Evolutionary conservation across 257 asterid species (phyloP).

Genomic region (Solanum chilense): DNA sequence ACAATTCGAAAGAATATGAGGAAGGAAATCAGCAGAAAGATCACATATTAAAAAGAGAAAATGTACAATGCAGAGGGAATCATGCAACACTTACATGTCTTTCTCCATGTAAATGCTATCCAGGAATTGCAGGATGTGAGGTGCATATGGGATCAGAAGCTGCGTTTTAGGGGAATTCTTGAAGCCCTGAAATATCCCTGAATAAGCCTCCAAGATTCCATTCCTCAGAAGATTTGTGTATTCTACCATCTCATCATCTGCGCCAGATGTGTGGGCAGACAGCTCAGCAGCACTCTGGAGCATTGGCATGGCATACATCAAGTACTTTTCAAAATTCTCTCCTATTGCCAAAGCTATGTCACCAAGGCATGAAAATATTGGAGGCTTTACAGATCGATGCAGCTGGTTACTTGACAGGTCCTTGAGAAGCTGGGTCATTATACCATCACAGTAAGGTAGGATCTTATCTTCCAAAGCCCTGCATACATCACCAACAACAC

Average conservation of each 20-base stretch:
- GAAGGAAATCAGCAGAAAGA: neutral
- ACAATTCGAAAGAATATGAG: slow-evolving; percentile 2
- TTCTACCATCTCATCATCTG: slow-evolving; percentile 69
- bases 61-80: neutral
- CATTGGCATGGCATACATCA: slow-evolving; percentile 88
- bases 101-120: slow-evolving; percentile 73
- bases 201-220: slow-evolving; percentile 82
- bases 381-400: slow-evolving; percentile 87
- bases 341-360: slow-evolving; percentile 82
- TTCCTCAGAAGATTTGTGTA: slow-evolving; percentile 62
- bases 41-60: neutral
- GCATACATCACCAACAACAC: slow-evolving; percentile 86
- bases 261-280: slow-evolving; percentile 55
- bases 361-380: slow-evolving; percentile 82
- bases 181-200: slow-evolving; percentile 82
- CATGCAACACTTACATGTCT: slow-evolving; percentile 44
- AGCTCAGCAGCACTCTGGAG: slow-evolving; percentile 85
- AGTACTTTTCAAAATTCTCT: slow-evolving; percentile 71
- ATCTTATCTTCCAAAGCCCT: slow-evolving; percentile 75
- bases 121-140: slow-evolving; percentile 74
- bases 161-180: slow-evolving; percentile 73
- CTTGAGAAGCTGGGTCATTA: slow-evolving; percentile 74
- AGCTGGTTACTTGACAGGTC: slow-evolving; percentile 70
- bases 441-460: slow-evolving; percentile 73
- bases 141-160: slow-evolving; percentile 59